Evolutionary conservation across 352 stramenopile genomes (phyloP), one percentile per base, ranked within the genome.

Genomic region (Elongisporangium undulatum): DNA sequence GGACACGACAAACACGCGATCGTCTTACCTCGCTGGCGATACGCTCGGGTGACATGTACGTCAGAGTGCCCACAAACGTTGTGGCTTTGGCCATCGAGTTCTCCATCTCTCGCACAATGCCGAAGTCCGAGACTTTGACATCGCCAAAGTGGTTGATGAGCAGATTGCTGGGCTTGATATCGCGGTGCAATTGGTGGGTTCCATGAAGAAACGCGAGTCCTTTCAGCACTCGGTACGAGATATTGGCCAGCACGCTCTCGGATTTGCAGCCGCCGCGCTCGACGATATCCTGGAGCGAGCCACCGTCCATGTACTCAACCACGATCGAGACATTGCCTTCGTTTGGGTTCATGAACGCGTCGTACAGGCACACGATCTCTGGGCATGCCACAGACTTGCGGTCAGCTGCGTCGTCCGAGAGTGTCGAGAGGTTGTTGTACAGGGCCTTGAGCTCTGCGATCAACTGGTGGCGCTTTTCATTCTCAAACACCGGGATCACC

Each of bases 291-390:
- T 98, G 88, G 2, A 98, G 76, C 29, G 88, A 97, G 15, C 94
- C 94, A n/a, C 87, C 93, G 55, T 97, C 87, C 93, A 98, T 98
- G 68, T 97, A 98, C 69, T 98, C 94, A 49, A 98, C 82, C n/a
- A 98, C 88, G 49, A 98, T 97, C 0, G 83, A 96, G 21, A 98
- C 90, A 41, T 90, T 94, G 10, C 89, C 86, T 53, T 95, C 85
- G 51, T 94, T 90, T 4, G 87, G 85, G 67, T 96, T 96, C 80
- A 94, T 96, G 73, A 96, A 98, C 13, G 93, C 94, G 64, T 98
- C 94, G 66, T 97, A 97, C 49, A 98, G 83, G 55, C 82, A 92
- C 50, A 98, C 91, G 24, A 95, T 85, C 68, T 94, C 85, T 0
- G 85, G 81, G 60, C 85, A 95, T 8, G 77, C 81, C 16, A 86